A percentile compares a stretch with the other conserved stretches of the same genome.
Conservation (phyloP, 1,284 basidiomycete genomes). For the Pyrrhoderma lamaoense region DNA sequence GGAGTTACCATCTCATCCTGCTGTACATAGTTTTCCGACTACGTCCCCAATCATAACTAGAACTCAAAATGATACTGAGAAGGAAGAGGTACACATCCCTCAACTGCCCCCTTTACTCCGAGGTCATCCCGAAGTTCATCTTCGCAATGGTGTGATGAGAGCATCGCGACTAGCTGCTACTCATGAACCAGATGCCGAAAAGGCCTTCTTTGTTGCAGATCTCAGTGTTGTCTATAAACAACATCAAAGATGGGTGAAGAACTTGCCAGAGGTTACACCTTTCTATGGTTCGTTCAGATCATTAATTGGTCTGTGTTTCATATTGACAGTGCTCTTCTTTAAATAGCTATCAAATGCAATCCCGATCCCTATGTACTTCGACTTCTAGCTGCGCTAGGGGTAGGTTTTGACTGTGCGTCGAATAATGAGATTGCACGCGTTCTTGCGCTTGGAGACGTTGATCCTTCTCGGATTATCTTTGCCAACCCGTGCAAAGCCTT, state of each 20-base stretch:
- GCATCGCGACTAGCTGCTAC: conserved; percentile 45
- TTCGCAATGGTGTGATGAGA: conserved; percentile 64
- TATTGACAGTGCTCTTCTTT: conserved; percentile 7
- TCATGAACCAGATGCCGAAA: conserved; percentile 70
- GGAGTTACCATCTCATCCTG: conserved; percentile 12
- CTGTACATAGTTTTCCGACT: conserved; percentile 10
- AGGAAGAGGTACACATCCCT: conserved; percentile 45
- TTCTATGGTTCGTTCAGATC: conserved; percentile 63
- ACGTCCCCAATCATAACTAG: conserved; percentile 11
- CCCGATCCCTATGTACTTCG: conserved; percentile 92
- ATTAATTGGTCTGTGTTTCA: conserved; percentile 23
- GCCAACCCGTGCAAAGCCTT: conserved; percentile 98
- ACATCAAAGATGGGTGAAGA: conserved; percentile 76
- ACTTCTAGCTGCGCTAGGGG: conserved; percentile 82
- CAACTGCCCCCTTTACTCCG: conserved; percentile 56
- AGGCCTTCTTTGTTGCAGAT: conserved; percentile 95
- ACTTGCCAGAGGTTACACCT: conserved; percentile 82
- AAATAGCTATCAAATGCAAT: conserved; percentile 89
- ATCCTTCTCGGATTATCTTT: conserved; percentile 84
- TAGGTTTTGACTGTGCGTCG: conserved; percentile 98
- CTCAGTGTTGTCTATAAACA: conserved; percentile 85
- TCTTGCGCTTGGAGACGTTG: conserved; percentile 63
- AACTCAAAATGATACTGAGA: conserved; percentile 6
- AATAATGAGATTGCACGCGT: conserved; percentile 89
- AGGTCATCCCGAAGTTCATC: conserved; percentile 64